Percentiles rank a stretch among this genome's conserved stretches.
Conservation (phyloP, 441 rosid species). For the Omphalea diandra region DNA sequence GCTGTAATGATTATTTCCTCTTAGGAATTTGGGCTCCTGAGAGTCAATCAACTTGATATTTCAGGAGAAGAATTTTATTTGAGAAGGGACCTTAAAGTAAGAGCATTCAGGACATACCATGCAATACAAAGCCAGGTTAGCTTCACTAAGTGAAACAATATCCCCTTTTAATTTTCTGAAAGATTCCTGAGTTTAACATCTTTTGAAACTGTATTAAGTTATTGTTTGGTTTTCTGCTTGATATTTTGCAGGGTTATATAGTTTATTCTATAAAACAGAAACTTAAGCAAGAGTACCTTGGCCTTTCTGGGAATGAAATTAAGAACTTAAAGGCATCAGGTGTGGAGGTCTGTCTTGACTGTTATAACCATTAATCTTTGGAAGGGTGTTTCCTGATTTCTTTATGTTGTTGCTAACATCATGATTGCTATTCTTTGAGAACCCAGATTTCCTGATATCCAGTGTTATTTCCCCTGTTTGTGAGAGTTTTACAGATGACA, state of each 20-base stretch:
- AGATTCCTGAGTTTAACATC: slow-evolving; percentile 6
- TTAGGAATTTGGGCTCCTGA: background rate
- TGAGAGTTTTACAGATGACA: background rate
- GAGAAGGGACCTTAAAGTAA: slow-evolving; percentile 79
- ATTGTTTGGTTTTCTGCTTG: slow-evolving; percentile 5
- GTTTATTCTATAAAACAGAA: slow-evolving; percentile 73
- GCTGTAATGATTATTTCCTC: background rate
- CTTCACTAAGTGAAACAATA: background rate
- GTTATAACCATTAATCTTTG: slow-evolving; percentile 1
- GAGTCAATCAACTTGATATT: slow-evolving; percentile 23
- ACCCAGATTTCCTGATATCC: background rate
- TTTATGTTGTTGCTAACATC: background rate
- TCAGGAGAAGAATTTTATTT: slow-evolving; percentile 78
- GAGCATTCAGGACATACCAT: slow-evolving; percentile 91
- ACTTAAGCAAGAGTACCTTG: slow-evolving; percentile 72
- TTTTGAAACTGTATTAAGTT: background rate
- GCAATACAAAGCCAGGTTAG: slow-evolving; percentile 80
- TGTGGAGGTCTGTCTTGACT: slow-evolving; percentile 60
- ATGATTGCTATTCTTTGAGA: slow-evolving; percentile 3
- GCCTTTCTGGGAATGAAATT: slow-evolving; percentile 65
- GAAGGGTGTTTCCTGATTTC: slow-evolving; percentile 11
- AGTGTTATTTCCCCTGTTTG: background rate
- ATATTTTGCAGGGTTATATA: slow-evolving; percentile 68
- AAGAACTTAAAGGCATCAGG: slow-evolving; percentile 76
- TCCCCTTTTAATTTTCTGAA: background rate